These are phyloP conservation scores for Lentinus brumalis DNA, from an alignment of 768 basidiomycete genomes.

Conservation along the genomic window DNA sequence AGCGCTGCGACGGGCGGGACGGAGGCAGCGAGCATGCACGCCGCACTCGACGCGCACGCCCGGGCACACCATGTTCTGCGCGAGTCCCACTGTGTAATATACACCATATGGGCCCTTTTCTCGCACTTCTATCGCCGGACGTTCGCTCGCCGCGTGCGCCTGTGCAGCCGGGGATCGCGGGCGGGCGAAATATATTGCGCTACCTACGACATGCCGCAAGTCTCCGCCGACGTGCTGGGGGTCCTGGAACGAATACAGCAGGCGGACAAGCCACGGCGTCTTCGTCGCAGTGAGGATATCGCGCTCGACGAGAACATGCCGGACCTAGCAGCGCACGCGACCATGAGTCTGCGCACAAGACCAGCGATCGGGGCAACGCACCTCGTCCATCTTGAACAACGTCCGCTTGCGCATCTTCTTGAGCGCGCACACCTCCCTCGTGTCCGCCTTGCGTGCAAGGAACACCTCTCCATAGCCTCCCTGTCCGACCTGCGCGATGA, in stretches of 20 bases:
- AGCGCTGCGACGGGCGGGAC: too few species aligned
- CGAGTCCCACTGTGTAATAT: too few species aligned
- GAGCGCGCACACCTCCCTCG: constrained; percentile 93
- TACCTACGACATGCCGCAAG: too few species aligned
- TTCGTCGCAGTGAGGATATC: constrained; percentile 98
- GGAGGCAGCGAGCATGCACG: too few species aligned
- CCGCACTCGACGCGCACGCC: too few species aligned
- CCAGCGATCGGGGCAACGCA: constrained; percentile 27
- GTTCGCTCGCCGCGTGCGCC: too few species aligned
- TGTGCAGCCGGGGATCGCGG: too few species aligned
- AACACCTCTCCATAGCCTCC: constrained; percentile 99
- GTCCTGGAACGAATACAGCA: constrained; percentile 98
- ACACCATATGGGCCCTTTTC: too few species aligned
- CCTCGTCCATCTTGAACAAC: constrained; percentile 98
- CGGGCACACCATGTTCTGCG: too few species aligned
- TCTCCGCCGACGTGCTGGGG: constrained; percentile 90
- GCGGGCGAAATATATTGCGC: too few species aligned
- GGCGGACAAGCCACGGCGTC: constrained; percentile 93
- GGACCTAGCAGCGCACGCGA: constrained; percentile 54
- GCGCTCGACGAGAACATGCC: constrained; percentile 97
- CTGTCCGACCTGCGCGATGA: constrained; percentile 98
- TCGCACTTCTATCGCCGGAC: too few species aligned
- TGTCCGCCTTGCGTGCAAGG: constrained; percentile 91
- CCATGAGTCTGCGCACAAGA: background rate
- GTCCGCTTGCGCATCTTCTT: constrained; percentile 98